Evolutionary conservation across 2,329 filamentous ascomycete species (phyloP).

Genomic region (Emergomyces orientalis): DNA sequence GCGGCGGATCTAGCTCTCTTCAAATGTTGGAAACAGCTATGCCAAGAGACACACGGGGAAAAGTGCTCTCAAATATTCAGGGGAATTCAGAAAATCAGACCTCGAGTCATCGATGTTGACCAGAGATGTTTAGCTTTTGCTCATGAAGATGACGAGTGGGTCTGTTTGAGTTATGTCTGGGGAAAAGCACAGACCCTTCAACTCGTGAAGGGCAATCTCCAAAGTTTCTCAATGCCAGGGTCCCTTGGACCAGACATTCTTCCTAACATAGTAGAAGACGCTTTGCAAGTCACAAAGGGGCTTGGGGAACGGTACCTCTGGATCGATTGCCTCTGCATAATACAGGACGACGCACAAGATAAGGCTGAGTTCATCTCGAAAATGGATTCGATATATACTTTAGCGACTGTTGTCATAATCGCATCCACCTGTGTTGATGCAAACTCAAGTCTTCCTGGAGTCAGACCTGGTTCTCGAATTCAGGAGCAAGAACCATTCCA

Average conservation of each 20-base stretch:
- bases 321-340: constrained; percentile 1
- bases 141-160: constrained; percentile 7
- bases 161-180: constrained; percentile 13
- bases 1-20: constrained; percentile 5
- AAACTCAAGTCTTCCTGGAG: constrained; percentile 12
- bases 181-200: constrained; percentile 8
- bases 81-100: constrained; percentile 1
- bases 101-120: constrained; percentile 10
- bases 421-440: constrained; percentile 12
- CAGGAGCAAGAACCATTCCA: constrained; percentile 9
- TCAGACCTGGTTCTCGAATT: constrained; percentile 8
- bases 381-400: constrained; percentile 18
- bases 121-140: constrained; percentile 7
- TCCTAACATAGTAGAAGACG: background rate
- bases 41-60: constrained; percentile 4
- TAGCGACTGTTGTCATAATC: constrained; percentile 12
- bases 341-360: background rate
- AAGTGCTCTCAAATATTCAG: constrained; percentile 3
- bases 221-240: constrained; percentile 9
- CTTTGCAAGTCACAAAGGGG: background rate
- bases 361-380: constrained; percentile 12
- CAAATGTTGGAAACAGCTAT: constrained; percentile 9
- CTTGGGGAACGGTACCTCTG: background rate
- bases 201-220: constrained; percentile 6
- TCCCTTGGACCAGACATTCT: constrained; percentile 5